phyloP scores from a whole-genome alignment of 164 flowering plant genomes.

The Akebia trifoliata region DNA sequence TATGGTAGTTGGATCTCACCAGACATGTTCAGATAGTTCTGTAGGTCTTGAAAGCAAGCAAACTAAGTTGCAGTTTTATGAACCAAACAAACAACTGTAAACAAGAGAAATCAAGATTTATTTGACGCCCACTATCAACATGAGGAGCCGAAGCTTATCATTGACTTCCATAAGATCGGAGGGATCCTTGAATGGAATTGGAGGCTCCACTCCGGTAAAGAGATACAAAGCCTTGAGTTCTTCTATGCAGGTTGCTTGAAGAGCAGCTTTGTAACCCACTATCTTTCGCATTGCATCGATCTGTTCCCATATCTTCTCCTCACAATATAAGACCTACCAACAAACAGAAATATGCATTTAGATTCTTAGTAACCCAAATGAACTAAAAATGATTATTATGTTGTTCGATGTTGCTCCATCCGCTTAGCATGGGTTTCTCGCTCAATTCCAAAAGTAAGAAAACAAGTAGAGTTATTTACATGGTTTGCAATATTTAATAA shows the following conservation, averaged over 20 bases:
- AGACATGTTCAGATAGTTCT: too few relatives aligned
- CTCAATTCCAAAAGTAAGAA: too few relatives aligned
- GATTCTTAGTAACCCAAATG: neutral
- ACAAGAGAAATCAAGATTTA: too few relatives aligned
- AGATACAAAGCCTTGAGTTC: slow-evolving; percentile 72
- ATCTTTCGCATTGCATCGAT: slow-evolving; percentile 56
- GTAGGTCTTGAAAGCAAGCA: too few relatives aligned
- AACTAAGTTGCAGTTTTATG: too few relatives aligned
- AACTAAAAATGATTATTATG: too few relatives aligned
- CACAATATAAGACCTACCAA: slow-evolving; percentile 32
- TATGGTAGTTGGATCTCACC: too few relatives aligned
- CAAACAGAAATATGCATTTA: neutral
- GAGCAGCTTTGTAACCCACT: slow-evolving; percentile 58
- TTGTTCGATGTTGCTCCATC: too few relatives aligned
- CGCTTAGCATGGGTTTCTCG: too few relatives aligned
- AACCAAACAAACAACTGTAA: too few relatives aligned
- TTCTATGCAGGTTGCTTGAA: slow-evolving; percentile 33
- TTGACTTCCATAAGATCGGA: slow-evolving; percentile 41
- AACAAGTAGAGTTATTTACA: too few relatives aligned
- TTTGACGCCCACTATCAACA: slow-evolving; percentile 72
- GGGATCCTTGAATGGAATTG: slow-evolving; percentile 33
- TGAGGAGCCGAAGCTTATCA: slow-evolving; percentile 61
- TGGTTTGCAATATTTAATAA: too few relatives aligned
- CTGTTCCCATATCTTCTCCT: slow-evolving; percentile 60
- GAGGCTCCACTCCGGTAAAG: slow-evolving; percentile 83